Evolutionary conservation across 1,284 basidiomycete species (phyloP).

Genomic region (Phylloporus sp.): DNA sequence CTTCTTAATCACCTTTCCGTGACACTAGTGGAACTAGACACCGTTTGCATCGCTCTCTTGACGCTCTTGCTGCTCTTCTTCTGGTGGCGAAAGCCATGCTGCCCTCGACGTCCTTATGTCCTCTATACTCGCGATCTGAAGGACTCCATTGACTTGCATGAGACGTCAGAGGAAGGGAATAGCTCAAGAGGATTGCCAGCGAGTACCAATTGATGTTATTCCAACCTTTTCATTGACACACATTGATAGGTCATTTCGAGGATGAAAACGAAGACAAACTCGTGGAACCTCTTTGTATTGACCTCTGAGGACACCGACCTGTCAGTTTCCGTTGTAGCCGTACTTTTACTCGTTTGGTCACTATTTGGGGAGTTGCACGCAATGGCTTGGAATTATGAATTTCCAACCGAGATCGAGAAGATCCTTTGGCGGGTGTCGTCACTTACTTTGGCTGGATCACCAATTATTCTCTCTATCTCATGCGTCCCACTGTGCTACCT

Average conservation of each 20-base stretch:
- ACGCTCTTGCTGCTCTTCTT: neutral
- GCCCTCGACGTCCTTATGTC: neutral
- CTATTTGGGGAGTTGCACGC: constrained; percentile 10
- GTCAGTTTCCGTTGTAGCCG: neutral
- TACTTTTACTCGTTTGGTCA: neutral
- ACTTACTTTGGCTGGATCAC: neutral
- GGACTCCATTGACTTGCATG: neutral
- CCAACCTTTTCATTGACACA: neutral
- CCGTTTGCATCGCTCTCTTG: neutral
- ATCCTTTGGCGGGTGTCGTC: neutral
- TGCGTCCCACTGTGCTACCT: no score
- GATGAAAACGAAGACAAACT: neutral
- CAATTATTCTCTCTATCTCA: neutral
- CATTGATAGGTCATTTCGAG: neutral
- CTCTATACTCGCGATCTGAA: neutral
- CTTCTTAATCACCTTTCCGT: neutral
- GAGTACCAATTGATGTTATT: neutral
- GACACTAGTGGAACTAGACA: neutral
- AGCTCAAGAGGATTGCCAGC: neutral
- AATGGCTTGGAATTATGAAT: constrained; percentile 11
- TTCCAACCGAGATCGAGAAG: neutral
- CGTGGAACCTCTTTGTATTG: neutral
- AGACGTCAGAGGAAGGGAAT: neutral
- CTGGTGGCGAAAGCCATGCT: neutral
- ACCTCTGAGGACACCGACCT: no score